These are phyloP conservation scores for Colletotrichum limetticola DNA, from an alignment of 2,329 filamentous ascomycete species.

Conservation along the genomic window DNA sequence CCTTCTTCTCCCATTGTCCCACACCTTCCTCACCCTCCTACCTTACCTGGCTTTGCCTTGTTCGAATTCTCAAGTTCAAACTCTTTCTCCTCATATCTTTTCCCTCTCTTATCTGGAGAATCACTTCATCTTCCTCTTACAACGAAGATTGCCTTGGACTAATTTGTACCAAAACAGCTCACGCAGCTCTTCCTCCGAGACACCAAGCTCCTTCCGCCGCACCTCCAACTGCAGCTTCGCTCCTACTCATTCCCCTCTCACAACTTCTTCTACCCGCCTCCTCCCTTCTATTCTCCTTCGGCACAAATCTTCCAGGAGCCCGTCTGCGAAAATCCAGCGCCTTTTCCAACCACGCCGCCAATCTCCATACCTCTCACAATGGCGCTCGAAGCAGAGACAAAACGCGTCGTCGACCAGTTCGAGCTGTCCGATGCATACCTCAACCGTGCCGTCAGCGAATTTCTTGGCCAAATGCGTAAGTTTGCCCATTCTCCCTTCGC, in stretches of 20 bases:
- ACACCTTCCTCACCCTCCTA: not conserved
- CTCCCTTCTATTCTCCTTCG: constrained; percentile 53
- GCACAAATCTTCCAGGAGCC: constrained; percentile 53
- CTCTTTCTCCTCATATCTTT: not conserved
- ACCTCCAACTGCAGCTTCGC: constrained; percentile 40
- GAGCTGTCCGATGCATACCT: constrained; percentile 83
- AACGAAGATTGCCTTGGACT: constrained; percentile 29
- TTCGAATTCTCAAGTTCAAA: not conserved
- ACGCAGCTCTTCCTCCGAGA: constrained; percentile 63
- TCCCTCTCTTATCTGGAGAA: not conserved
- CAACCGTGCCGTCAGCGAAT: constrained; percentile 84
- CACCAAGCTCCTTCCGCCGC: constrained; percentile 50
- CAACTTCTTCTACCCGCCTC: constrained; percentile 42
- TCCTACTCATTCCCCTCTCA: constrained; percentile 39
- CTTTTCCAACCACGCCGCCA: constrained; percentile 65
- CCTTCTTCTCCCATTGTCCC: not conserved
- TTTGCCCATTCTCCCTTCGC: constrained; percentile 26
- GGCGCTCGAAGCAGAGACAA: constrained; percentile 76
- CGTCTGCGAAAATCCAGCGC: constrained; percentile 65
- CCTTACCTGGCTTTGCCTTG: not conserved
- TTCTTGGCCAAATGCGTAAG: constrained; percentile 83
- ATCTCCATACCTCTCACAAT: constrained; percentile 68
- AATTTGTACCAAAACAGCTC: constrained; percentile 49
- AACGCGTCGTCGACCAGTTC: constrained; percentile 85
- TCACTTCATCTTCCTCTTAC: constrained; percentile 34